Base-by-base conservation (phyloP, 2,329 filamentous ascomycete species). In the Lachnellula occidentalis region DNA sequence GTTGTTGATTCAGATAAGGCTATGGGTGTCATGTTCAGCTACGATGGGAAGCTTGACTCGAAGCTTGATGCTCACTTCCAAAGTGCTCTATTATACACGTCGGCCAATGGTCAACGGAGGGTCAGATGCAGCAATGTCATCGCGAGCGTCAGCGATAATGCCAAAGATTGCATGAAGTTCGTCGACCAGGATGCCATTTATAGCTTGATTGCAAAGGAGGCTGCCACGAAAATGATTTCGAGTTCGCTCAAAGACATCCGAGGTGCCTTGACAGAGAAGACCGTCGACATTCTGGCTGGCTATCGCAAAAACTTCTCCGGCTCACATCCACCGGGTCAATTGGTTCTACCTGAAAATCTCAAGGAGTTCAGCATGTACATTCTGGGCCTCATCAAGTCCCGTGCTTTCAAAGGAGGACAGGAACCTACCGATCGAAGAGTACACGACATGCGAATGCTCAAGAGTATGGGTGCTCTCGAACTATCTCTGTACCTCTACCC, bases 1-100 rank as follows among this genome's bases (percentile, higher is more conserved):
- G 83, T 88, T 50, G 85, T 97, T 50, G 94, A 97, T 69, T 86
- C 90, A 19, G 94, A 99, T 73, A 96, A 96, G 74, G 90, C 92
- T 9, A 80, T 99, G 61, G 88, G 86, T 2, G 89, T 97, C 11
- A 86, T 90, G 48, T 99, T 99, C 70, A 88, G 83, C 64, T 95
- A 99, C 71, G 94, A 99, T 68, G 94, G 94, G 57, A 97, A 97
- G 73, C 82, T 99, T n/a, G 94, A 99, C 71, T 78, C 90, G 4
- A 96, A 96, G 72, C 80, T 97, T 21, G 94, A 99, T 71, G 92
- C 92, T 7, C 94, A 99, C 73, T 99, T 99, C 79, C 94, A 99
- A 70, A 90, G 89, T 21, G 94, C 94, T 2, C 76, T 99, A 2
- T 80, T 99, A 2, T 99, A 99, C 73, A 99, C 94, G 1, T 95